Conservation (phyloP, 2,329 filamentous ascomycete species). For the Xylariaceae sp. region DNA sequence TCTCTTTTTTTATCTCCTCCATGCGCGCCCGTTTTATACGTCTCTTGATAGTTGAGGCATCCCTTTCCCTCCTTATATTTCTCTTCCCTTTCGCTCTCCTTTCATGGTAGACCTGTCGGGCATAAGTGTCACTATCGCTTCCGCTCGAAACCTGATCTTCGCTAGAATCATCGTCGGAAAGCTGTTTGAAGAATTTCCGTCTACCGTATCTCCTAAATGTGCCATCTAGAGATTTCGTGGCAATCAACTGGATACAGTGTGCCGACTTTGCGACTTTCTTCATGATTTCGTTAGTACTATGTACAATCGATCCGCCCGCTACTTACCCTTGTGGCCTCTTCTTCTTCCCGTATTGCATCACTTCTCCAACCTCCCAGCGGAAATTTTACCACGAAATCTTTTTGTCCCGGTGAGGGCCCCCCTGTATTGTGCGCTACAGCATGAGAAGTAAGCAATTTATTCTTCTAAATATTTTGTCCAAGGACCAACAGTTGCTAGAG, state of each 20-base stretch:
- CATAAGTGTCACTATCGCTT: constrained; percentile 13
- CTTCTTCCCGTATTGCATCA: neutral
- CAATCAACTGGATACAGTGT: constrained; percentile 25
- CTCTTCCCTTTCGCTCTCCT: neutral
- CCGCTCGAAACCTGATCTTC: constrained; percentile 21
- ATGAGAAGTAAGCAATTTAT: neutral
- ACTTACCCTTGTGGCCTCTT: constrained; percentile 4
- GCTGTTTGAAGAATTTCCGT: neutral
- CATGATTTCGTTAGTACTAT: constrained; percentile 2
- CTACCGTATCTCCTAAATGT: too few species aligned
- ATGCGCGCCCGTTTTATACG: too few species aligned
- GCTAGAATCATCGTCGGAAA: constrained; percentile 20
- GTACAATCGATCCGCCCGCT: neutral
- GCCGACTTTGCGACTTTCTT: constrained; percentile 30
- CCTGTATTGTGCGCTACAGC: neutral
- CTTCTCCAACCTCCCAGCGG: neutral
- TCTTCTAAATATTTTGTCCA: neutral
- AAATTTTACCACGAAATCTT: constrained; percentile 25
- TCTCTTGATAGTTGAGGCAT: too few species aligned
- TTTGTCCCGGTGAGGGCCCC: neutral
- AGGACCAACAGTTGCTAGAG: too few species aligned
- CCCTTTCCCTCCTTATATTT: neutral
- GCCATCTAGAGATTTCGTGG: constrained; percentile 2
- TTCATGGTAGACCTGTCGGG: neutral
- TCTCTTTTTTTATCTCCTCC: too few species aligned